Percentiles rank a stretch among this genome's conserved stretches.
Conservation (phyloP, 2,329 filamentous ascomycete species). For the Ceratocystis colombiana region DNA sequence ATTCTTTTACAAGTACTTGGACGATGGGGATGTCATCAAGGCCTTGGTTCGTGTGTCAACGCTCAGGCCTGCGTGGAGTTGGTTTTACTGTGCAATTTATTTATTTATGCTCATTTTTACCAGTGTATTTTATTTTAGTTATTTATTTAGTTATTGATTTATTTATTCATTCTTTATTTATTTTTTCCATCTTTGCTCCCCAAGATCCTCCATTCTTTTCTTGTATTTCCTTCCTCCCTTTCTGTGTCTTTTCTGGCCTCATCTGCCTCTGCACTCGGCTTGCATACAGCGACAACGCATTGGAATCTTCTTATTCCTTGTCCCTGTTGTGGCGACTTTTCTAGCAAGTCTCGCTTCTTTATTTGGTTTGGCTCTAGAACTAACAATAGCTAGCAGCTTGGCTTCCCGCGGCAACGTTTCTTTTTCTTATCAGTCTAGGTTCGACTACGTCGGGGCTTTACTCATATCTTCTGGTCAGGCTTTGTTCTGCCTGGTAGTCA, state of each 20-base stretch:
- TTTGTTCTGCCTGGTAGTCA: not conserved
- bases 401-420: not conserved
- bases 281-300: too few relatives aligned
- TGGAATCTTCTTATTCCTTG: too few relatives aligned
- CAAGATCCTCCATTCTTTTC: too few relatives aligned
- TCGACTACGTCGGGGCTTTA: not conserved
- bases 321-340: too few relatives aligned
- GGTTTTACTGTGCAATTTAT: not conserved
- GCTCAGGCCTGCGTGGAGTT: not conserved
- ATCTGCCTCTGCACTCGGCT: too few relatives aligned
- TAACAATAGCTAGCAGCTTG: not conserved
- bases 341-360: too few relatives aligned
- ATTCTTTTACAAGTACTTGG: not conserved
- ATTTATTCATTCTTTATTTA: not conserved
- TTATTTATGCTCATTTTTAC: not conserved
- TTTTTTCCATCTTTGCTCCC: not conserved
- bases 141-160: not conserved
- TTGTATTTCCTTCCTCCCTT: too few relatives aligned
- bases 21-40: slow-evolving; percentile 6
- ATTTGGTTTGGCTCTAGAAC: too few relatives aligned
- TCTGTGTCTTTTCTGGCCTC: too few relatives aligned
- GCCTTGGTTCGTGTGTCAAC: slow-evolving; percentile 13
- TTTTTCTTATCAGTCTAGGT: not conserved
- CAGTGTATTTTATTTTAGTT: not conserved
- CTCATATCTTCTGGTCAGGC: not conserved